These are phyloP conservation scores for Pisolithus microcarpus DNA, from an alignment of 768 basidiomycete genomes.

Conservation along the genomic window DNA sequence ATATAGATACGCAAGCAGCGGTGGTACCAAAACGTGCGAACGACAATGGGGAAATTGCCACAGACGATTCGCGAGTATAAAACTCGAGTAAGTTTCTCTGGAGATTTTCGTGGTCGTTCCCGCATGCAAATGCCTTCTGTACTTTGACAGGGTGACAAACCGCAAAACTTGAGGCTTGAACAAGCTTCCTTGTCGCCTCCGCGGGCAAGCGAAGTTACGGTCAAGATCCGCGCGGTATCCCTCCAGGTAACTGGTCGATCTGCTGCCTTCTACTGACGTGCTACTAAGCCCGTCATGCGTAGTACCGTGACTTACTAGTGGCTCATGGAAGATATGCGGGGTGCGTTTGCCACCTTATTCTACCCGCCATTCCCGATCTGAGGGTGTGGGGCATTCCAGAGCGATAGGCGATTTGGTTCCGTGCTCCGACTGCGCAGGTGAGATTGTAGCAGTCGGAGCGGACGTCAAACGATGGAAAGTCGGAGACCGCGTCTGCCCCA, in stretches of 20 bases:
- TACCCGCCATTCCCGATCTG: neutral
- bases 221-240: conserved; percentile 52
- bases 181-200: conserved; percentile 23
- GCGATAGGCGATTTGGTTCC: conserved; percentile 24
- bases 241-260: conserved; percentile 33
- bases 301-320: conserved; percentile 44
- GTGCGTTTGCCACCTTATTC: conserved; percentile 14
- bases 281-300: neutral
- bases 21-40: no score
- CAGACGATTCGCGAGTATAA: no score
- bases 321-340: conserved; percentile 32
- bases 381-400: conserved; percentile 8
- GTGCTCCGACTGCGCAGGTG: conserved; percentile 50
- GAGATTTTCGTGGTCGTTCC: no score
- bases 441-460: conserved; percentile 40
- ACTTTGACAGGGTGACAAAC: conserved; percentile 14
- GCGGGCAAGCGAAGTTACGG: conserved; percentile 43
- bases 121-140: neutral
- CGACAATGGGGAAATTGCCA: no score
- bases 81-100: no score
- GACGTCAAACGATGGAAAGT: conserved; percentile 40
- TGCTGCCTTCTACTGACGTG: neutral
- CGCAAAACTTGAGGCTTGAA: conserved; percentile 23
- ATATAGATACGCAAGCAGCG: no score
- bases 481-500: conserved; percentile 42